phyloP scores from a whole-genome alignment of 2,329 filamentous ascomycete species.

The Colletotrichum sp. region DNA sequence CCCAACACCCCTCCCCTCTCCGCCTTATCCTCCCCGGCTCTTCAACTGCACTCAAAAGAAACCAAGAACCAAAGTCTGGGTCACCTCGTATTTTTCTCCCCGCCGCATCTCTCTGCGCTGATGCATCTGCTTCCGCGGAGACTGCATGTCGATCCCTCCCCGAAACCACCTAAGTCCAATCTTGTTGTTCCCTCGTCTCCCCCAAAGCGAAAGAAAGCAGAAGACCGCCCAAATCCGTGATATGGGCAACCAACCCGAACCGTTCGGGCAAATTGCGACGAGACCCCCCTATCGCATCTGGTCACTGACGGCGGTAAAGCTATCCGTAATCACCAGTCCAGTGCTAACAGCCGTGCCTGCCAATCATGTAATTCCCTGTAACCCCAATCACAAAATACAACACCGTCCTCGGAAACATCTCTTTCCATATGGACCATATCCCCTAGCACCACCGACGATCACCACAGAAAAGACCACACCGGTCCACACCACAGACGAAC shows the following conservation, averaged over 20 bases:
- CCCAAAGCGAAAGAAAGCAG: not conserved
- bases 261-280: not conserved
- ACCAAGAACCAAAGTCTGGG: not conserved
- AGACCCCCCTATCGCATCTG: not conserved
- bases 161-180: not conserved
- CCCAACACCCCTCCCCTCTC: not conserved
- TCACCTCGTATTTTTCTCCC: not conserved
- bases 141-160: not conserved
- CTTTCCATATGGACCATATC: not conserved
- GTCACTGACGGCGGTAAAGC: not conserved
- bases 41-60: not conserved
- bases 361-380: not conserved
- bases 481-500: not conserved
- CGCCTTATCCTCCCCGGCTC: not conserved
- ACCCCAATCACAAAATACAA: not conserved
- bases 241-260: not conserved
- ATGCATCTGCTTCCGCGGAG: not conserved
- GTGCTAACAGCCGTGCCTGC: not conserved
- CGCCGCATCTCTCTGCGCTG: not conserved
- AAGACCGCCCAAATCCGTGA: not conserved
- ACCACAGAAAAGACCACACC: not conserved
- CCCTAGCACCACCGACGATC: not conserved
- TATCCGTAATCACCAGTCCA: not conserved
- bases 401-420: not conserved
- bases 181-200: not conserved